Base-by-base conservation (phyloP, 2,329 filamentous ascomycete species). In the Xylariaceae sp. region DNA sequence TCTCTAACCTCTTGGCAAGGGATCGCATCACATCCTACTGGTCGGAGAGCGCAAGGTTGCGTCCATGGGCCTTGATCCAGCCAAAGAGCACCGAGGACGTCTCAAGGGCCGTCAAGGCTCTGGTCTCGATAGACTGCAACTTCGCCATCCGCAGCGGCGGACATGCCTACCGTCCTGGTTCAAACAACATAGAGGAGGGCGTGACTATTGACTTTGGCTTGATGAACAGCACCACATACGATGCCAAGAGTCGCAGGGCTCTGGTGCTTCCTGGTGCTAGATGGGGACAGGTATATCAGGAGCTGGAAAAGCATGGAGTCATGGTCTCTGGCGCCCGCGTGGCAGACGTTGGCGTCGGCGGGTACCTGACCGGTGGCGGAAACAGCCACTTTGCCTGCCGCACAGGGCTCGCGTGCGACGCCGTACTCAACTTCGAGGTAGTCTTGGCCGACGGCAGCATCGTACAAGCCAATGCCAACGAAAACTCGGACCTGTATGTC, bases 121-220 rank as follows among this genome's bases (percentile, higher is more conserved):
- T 67, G 1, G 44, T 47, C 17, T 31, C 42, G 4, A 44, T 47
- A 5, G 25, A 49, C 11, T 59, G 57, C 29, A 45, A 50, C 5
- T 65, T 65, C 39, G 62, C 58, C 13, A 53, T 67, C 21, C 53
- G 58, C 2, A 47, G 49, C n/a, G 52, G 53, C 16, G 50, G 49
- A 7, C 53, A 55, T 33, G 46, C 44, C 12, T 38, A 44, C 5
- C 50, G 44, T 16, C 41, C 38, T 3, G 46, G 44, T 3, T 30
- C 50, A 17, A 51, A 44, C 26, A 45, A 45, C 19, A 42, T 48
- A 3, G 26, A 46, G 22, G 38, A 46, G 3, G 50, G 49, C 2
- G 39, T 54, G 14, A 48, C 45, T 2, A 35, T 49, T 15, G 47
- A 50, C 29, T 44, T 51, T n/a, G 41, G 29, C 15, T 32, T 39